phyloP scores from a whole-genome alignment of 495 filamentous ascomycete species.

The Annulohypoxylon bovei region DNA sequence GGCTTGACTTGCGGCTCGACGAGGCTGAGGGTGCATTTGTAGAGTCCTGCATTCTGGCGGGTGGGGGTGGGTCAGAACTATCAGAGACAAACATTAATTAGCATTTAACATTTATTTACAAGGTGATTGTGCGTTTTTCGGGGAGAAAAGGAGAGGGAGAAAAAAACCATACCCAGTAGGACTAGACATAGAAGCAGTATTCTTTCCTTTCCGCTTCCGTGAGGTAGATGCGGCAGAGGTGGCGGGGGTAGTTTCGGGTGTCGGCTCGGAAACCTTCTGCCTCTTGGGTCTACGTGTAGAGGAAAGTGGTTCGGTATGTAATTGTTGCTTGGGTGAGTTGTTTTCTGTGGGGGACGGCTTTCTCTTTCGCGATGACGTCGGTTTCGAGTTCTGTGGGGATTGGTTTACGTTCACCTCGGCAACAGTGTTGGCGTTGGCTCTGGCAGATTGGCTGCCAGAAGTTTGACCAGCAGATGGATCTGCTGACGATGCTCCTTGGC shows the following conservation, averaged over 20 bases:
- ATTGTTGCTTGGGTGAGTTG: conserved; percentile 40
- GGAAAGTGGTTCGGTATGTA: conserved; percentile 44
- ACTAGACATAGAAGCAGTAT: conserved; percentile 80
- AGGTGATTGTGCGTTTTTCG: not conserved
- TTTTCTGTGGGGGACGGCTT: conserved; percentile 47
- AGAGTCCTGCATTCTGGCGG: conserved; percentile 47
- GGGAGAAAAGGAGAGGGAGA: not conserved
- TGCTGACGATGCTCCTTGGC: conserved; percentile 61
- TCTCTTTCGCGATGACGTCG: conserved; percentile 52
- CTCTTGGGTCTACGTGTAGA: conserved; percentile 65
- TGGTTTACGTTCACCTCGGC: conserved; percentile 45
- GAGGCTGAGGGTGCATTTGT: conserved; percentile 56
- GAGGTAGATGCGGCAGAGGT: conserved; percentile 49
- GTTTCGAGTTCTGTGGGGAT: conserved; percentile 51
- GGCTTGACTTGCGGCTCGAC: conserved; percentile 73
- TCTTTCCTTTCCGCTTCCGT: conserved; percentile 71
- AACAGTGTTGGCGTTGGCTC: conserved; percentile 15
- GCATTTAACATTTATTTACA: conserved; percentile 5
- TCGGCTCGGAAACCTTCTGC: conserved; percentile 51
- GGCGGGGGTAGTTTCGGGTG: conserved; percentile 34
- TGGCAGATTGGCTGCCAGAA: conserved; percentile 42
- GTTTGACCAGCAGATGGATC: conserved; percentile 47
- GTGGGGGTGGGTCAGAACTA: conserved; percentile 43
- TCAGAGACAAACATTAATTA: conserved; percentile 34
- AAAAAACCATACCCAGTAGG: conserved; percentile 52